phyloP scores from a whole-genome alignment of 108 stramenopile genomes.

The Pseudonitzschia multistriata region DNA sequence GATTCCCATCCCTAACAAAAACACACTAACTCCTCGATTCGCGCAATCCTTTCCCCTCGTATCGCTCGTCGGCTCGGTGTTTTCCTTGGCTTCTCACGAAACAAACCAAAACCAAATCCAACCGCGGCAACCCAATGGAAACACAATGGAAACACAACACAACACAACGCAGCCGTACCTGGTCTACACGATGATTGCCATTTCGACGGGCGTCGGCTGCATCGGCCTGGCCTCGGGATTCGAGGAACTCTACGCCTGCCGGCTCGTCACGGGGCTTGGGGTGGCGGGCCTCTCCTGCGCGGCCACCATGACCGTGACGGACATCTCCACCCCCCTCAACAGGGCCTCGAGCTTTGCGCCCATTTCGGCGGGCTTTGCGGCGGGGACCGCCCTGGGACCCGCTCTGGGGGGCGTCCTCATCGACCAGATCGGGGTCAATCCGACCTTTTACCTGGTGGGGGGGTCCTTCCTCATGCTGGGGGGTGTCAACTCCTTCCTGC shows the following conservation, averaged over 20 bases:
- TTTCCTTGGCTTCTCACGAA: not conserved
- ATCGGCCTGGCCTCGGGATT: conserved; percentile 68
- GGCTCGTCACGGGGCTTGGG: conserved; percentile 78
- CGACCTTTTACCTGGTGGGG: conserved; percentile 74
- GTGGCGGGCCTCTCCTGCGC: conserved; percentile 74
- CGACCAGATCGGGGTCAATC: conserved; percentile 64
- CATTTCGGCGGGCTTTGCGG: conserved; percentile 80
- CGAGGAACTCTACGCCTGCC: conserved; percentile 67
- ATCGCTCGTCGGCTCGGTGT: too few relatives aligned
- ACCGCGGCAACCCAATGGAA: too few relatives aligned
- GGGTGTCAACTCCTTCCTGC: conserved; percentile 53
- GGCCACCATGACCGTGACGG: conserved; percentile 75
- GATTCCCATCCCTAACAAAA: too few relatives aligned
- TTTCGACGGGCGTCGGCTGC: conserved; percentile 82
- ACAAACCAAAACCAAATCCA: too few relatives aligned
- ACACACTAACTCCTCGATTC: too few relatives aligned
- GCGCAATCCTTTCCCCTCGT: too few relatives aligned
- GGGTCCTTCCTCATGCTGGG: conserved; percentile 58
- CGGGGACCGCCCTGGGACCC: conserved; percentile 86
- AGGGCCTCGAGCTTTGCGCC: conserved; percentile 81
- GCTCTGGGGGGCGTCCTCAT: conserved; percentile 79
- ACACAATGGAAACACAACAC: too few relatives aligned
- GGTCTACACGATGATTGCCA: conserved; percentile 62
- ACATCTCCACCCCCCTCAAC: conserved; percentile 79
- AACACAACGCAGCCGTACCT: conserved; percentile 75